Evolutionary conservation across 768 basidiomycete genomes (phyloP).

Genomic region (Trametes villosa): DNA sequence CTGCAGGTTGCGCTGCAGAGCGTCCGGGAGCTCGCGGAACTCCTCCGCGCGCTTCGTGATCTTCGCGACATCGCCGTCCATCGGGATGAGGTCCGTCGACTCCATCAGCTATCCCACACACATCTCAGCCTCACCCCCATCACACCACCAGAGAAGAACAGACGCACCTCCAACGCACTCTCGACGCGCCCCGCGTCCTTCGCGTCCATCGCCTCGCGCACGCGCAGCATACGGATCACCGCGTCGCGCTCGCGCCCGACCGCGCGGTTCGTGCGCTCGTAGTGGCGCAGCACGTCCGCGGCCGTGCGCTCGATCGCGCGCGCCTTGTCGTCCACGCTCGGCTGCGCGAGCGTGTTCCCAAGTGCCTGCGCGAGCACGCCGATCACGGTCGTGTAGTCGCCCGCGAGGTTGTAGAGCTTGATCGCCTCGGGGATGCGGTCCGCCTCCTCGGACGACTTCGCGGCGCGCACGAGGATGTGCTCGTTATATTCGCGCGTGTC

Average conservation of each 20-base stretch:
- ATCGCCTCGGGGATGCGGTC: conserved; percentile 89
- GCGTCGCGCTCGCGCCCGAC: conserved; percentile 76
- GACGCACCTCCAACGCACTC: conserved; percentile 77
- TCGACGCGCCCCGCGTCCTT: conserved; percentile 76
- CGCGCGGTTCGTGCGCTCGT: conserved; percentile 74
- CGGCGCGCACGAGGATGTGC: conserved; percentile 82
- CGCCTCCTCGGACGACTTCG: conserved; percentile 80
- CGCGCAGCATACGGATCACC: conserved; percentile 72
- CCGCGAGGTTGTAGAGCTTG: conserved; percentile 94
- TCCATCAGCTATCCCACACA: conserved; percentile 70
- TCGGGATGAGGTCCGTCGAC: conserved; percentile 83
- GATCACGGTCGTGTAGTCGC: conserved; percentile 87
- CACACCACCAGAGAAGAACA: neutral
- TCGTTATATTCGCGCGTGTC: conserved; percentile 73
- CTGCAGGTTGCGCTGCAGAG: conserved; percentile 88
- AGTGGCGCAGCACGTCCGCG: conserved; percentile 76
- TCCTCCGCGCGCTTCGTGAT: conserved; percentile 88
- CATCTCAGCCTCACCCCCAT: neutral
- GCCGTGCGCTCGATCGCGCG: conserved; percentile 74
- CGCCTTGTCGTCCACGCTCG: conserved; percentile 61
- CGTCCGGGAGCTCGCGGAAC: conserved; percentile 85
- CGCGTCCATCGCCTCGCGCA: conserved; percentile 80
- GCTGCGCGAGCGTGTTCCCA: conserved; percentile 78
- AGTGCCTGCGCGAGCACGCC: conserved; percentile 86
- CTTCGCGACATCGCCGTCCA: conserved; percentile 82